Evolutionary conservation across 2,329 filamentous ascomycete species (phyloP).

Genomic region (Cladosporium sp.): DNA sequence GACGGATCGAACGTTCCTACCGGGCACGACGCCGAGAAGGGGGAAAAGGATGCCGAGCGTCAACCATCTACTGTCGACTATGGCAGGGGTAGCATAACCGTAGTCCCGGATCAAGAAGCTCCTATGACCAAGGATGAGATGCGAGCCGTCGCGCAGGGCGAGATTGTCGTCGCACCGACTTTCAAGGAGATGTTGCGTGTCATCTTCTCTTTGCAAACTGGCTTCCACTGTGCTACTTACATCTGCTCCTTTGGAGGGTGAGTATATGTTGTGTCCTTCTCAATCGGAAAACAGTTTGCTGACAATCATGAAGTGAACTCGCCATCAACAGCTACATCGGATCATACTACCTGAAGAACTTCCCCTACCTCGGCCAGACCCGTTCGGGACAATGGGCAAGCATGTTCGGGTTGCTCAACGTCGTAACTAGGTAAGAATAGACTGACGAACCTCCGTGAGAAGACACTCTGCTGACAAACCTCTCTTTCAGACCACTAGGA

Average conservation of each 20-base stretch:
- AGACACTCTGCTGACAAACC: neutral
- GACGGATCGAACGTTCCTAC: neutral
- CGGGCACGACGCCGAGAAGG: slow-evolving; percentile 7
- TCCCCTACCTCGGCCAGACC: slow-evolving; percentile 49
- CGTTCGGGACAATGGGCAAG: slow-evolving; percentile 55
- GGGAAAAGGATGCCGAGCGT: slow-evolving; percentile 5
- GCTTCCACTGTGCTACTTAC: slow-evolving; percentile 47
- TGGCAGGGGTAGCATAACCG: slow-evolving; percentile 2
- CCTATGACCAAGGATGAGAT: slow-evolving; percentile 9
- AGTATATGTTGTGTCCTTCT: neutral
- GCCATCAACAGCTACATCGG: slow-evolving; percentile 54
- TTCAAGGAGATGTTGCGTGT: slow-evolving; percentile 55
- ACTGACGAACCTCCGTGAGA: too few relatives aligned
- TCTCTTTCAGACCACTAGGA: slow-evolving; percentile 49
- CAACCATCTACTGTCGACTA: slow-evolving; percentile 4
- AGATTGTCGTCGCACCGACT: slow-evolving; percentile 56
- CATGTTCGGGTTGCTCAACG: slow-evolving; percentile 67
- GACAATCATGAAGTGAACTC: slow-evolving; percentile 37
- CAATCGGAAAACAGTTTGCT: neutral
- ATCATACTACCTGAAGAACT: slow-evolving; percentile 52
- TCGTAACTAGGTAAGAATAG: slow-evolving; percentile 43
- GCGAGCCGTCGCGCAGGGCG: slow-evolving; percentile 36
- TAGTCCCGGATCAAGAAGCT: slow-evolving; percentile 4
- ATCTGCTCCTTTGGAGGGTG: slow-evolving; percentile 50
- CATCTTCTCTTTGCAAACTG: slow-evolving; percentile 53